phyloP scores from a whole-genome alignment of 805 yeast species.

The Hanseniaspora singularis region DNA sequence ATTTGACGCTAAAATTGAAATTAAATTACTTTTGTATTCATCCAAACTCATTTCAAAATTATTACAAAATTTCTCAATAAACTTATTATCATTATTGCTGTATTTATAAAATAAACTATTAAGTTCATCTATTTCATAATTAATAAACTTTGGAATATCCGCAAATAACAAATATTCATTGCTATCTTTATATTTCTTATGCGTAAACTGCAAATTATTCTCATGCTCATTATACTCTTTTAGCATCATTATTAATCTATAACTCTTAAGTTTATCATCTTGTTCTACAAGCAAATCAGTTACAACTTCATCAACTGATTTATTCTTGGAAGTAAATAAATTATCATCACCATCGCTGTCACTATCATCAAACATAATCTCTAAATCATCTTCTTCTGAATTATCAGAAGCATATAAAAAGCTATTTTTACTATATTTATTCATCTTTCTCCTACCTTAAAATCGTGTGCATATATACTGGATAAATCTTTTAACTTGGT shows the following conservation, averaged over 20 bases:
- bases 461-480: too few species aligned
- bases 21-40: background rate
- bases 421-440: background rate
- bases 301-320: too few species aligned
- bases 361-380: conserved; percentile 12
- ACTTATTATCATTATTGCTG: background rate
- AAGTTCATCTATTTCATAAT: background rate
- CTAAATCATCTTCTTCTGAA: conserved; percentile 8
- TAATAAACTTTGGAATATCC: background rate
- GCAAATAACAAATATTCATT: conserved; percentile 12
- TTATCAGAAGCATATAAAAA: conserved; percentile 1
- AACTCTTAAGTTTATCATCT: too few species aligned
- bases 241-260: too few species aligned
- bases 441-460: too few species aligned
- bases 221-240: too few species aligned
- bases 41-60: background rate
- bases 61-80: background rate
- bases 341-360: background rate
- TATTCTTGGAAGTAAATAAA: background rate
- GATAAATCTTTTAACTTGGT: too few species aligned
- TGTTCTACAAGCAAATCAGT: too few species aligned
- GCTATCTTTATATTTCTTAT: conserved; percentile 2
- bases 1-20: background rate
- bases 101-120: background rate
- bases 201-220: background rate